These are phyloP conservation scores for Phtheirospermum japonicum DNA, from an alignment of 257 asterid genomes.

Conservation along the genomic window DNA sequence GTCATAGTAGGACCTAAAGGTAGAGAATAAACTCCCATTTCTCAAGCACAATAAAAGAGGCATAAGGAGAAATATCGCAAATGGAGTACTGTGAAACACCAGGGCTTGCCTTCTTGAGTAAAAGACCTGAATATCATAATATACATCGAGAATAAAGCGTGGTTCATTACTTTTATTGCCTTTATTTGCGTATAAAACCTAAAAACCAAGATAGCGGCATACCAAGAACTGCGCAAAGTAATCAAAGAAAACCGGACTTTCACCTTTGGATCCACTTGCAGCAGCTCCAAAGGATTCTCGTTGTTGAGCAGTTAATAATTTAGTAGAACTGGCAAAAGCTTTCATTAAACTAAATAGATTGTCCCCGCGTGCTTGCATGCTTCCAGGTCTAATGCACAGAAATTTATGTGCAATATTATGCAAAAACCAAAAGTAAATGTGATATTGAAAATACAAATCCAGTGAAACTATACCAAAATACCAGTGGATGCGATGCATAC, in stretches of 20 bases:
- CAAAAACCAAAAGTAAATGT: conserved; percentile 25
- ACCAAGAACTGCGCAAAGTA: conserved; percentile 75
- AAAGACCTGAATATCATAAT: conserved; percentile 49
- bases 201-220: conserved; percentile 32
- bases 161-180: conserved; percentile 12
- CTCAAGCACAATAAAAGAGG: conserved; percentile 66
- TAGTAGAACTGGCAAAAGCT: conserved; percentile 77
- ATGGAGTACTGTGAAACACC: conserved; percentile 74
- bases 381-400: conserved; percentile 74
- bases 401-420: conserved; percentile 32
- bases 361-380: conserved; percentile 99
- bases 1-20: conserved; percentile 52
- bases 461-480: conserved; percentile 51
- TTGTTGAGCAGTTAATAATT: conserved; percentile 69
- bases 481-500: conserved; percentile 84
- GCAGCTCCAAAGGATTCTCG: conserved; percentile 49
- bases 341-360: conserved; percentile 68
- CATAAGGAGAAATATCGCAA: conserved; percentile 71
- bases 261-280: conserved; percentile 44
- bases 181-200: conserved; percentile 27
- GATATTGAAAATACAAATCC: conserved; percentile 28
- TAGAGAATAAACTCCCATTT: conserved; percentile 44
- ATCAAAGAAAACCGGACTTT: conserved; percentile 71
- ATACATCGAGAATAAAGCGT: conserved; percentile 23
- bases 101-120: conserved; percentile 72